These are phyloP conservation scores for Juglanconis oblonga DNA, from an alignment of 2,329 filamentous ascomycete species.

Conservation along the genomic window DNA sequence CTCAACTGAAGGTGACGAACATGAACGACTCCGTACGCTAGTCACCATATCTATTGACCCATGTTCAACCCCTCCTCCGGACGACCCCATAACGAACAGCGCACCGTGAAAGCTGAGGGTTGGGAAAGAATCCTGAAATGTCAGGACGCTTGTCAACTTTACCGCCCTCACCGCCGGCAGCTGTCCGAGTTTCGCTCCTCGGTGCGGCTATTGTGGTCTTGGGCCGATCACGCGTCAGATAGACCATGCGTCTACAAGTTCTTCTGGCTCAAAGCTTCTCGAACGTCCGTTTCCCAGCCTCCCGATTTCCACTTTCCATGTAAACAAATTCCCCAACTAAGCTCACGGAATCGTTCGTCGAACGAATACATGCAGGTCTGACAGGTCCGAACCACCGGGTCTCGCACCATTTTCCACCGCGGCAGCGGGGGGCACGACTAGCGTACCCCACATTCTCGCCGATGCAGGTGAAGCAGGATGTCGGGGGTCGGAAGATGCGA, in stretches of 20 bases:
- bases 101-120: neutral
- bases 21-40: too few species aligned
- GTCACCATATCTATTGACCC: too few species aligned
- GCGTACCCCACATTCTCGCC: neutral
- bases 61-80: too few species aligned
- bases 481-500: neutral
- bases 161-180: neutral
- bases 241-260: neutral
- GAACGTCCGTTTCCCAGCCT: neutral
- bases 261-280: neutral
- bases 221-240: neutral
- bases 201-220: neutral
- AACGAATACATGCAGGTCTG: neutral
- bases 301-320: neutral
- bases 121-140: neutral
- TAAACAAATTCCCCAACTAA: neutral
- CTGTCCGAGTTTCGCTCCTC: neutral
- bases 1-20: too few species aligned
- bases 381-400: neutral
- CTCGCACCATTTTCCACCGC: neutral
- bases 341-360: neutral
- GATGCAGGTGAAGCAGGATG: neutral
- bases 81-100: too few species aligned
- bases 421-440: neutral
- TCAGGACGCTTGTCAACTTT: neutral